Evolutionary conservation across 306 rosid species (phyloP).

Genomic region (Cucumis hystrix): DNA sequence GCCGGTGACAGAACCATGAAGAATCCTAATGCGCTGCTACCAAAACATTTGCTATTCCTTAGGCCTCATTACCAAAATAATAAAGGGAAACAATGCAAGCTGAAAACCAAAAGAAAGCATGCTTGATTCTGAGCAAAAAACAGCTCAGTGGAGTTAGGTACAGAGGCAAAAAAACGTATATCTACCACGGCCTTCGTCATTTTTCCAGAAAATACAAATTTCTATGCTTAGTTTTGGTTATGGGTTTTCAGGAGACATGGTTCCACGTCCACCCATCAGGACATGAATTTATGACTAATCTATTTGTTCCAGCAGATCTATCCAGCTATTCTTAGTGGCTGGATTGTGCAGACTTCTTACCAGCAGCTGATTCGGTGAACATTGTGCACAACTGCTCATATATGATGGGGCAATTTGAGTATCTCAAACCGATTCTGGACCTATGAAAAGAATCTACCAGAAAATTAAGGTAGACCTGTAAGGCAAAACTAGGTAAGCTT

Average conservation of each 20-base stretch:
- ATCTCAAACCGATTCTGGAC: constrained; percentile 50
- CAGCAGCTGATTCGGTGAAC: constrained; percentile 57
- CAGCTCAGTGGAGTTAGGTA: background rate
- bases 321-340: constrained; percentile 64
- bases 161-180: background rate
- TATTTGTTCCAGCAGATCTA: constrained; percentile 31
- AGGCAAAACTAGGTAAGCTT: background rate
- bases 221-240: constrained; percentile 20
- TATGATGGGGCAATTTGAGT: constrained; percentile 56
- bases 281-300: constrained; percentile 21
- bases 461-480: constrained; percentile 4
- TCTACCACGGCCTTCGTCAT: constrained; percentile 22
- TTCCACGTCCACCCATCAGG: constrained; percentile 26
- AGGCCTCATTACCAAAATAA: background rate
- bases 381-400: constrained; percentile 72
- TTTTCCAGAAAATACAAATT: constrained; percentile 25
- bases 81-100: background rate
- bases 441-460: constrained; percentile 19
- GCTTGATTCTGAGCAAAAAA: background rate
- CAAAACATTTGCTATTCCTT: background rate
- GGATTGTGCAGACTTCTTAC: constrained; percentile 73
- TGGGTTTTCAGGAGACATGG: constrained; percentile 24
- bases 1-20: background rate
- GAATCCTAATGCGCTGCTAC: background rate
- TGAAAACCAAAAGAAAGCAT: background rate